Base-by-base conservation (phyloP, 176 grass and related monocot genomes). In the Raddia guianensis region DNA sequence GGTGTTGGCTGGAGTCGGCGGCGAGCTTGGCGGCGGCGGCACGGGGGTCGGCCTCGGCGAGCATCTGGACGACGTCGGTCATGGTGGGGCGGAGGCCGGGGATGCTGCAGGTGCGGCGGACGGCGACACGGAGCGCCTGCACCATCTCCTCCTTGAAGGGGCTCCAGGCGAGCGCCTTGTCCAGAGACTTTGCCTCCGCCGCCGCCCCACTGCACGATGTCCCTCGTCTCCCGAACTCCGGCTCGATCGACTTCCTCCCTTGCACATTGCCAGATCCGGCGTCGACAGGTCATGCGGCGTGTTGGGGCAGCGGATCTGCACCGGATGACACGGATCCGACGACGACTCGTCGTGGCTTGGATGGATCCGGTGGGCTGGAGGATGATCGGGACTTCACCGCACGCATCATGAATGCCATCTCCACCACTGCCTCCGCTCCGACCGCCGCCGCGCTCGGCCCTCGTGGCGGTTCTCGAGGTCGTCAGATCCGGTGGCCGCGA, bases 181-280 rank as follows among this genome's bases (percentile, higher is more conserved):
- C 96, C 1, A 99, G 86, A 9, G 87, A 88, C 3, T 91, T 86
- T 2, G 54, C 77, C 15, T 91, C 76, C 0, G 45, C 86, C 8
- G 88, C 84, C 57, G 72, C 78, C 74, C 90, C 92, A 99, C 60
- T 95, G 88, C 74, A 95, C 83, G 72, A 99, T 99, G 86, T 99
- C 96, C 40, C 82, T 18, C 34, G 85, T 93, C 37, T 99, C 0
- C 92, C 96, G 67, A 99, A 95, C 83, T 99, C 92, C 12, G 88
- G 88, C 86, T 99, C 96, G 60, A 92, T 95, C 7, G 96, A 92
- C 83, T 95, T 99, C 85, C 85, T 99, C 45, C 96, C 96, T n/a
- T n/a, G n/a, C n/a, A n/a, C 0, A 90, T 91, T 5, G 83, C 88
- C 12, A 98, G 83, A 86, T 94, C 95, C 6, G n/a, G n/a, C n/a